Evolutionary conservation across 2,329 filamentous ascomycete genomes (phyloP), one percentile per base, ranked within the genome.

Genomic region (Colletotrichum somersetense): DNA sequence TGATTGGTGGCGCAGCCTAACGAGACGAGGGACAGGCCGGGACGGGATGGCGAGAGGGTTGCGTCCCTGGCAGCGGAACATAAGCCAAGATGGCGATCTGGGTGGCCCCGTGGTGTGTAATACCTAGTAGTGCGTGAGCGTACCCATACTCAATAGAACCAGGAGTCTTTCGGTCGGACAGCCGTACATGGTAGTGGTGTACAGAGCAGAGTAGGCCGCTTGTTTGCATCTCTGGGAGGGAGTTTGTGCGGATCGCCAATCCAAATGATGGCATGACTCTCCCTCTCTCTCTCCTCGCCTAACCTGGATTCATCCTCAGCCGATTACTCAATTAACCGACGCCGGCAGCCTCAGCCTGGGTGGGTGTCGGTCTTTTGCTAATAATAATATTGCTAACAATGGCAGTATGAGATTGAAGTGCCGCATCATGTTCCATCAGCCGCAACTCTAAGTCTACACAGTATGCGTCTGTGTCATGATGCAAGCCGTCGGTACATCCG

Each of bases 1-100:
- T 72, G 59, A 71, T 44, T 40, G 55, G 59, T 46, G 55, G 66
- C 48, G 69, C 66, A 72, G 69, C 59, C 64, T 26, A 42, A 16
- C 33, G n/a, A 42, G 38, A 42, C n/a, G 50, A 30, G 35, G 7
- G 55, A 11, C 38, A 46, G 30, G 38, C 26, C 59, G 23, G 65
- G 69, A 69, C 55, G 56, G 66, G 66, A 48, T 56, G 66, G 62
- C 38, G 63, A 62, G 67, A 63, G 65, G 59, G 30, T 42, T 8
- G 40, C 44, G 44, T 64, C 66, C 59, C 57, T 38, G 66, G 53
- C 38, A 44, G n/a, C 20, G 20, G 44, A 40, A 40, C 50, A 30
- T 30, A 30, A 30, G 30, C 30, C n/a, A 11, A 50, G 44, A 66
- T 62, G 68, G 44, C 64, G 68, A 71, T 71, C 67, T 48, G 67